These are phyloP conservation scores for Solanum sejunctum DNA, from an alignment of 257 asterid genomes.

Conservation along the genomic window DNA sequence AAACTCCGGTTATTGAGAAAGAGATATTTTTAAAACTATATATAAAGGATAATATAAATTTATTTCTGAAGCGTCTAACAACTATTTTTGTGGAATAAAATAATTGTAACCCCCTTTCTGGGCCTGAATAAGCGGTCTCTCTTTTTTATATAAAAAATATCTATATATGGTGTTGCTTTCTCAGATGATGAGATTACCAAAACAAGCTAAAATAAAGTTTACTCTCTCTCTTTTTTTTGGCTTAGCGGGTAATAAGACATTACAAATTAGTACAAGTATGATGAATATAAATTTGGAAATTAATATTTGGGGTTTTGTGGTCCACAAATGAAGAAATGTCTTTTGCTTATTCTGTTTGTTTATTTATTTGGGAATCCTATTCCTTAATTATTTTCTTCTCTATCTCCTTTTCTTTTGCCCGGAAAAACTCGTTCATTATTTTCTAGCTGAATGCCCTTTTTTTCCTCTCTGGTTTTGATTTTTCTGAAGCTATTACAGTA, in stretches of 20 bases:
- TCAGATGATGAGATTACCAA: constrained; percentile 3
- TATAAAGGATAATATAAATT: neutral
- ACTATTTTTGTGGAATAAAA: neutral
- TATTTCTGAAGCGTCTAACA: neutral
- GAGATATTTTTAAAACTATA: no score
- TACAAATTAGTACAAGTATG: neutral
- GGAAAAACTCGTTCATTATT: neutral
- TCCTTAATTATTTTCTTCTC: neutral
- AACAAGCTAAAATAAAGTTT: constrained; percentile 4
- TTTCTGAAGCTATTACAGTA: neutral
- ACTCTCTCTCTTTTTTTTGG: neutral
- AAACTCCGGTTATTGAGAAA: no score
- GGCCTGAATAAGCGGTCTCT: neutral
- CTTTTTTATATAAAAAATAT: neutral
- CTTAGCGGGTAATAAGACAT: constrained; percentile 11
- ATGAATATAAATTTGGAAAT: constrained; percentile 21
- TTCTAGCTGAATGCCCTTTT: neutral
- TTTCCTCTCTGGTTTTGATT: neutral
- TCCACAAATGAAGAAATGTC: constrained; percentile 38
- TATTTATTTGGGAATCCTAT: neutral
- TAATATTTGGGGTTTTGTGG: constrained; percentile 23
- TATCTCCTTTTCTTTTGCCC: neutral
- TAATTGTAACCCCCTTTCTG: neutral
- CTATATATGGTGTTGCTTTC: neutral
- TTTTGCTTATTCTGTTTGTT: neutral